Conservation (phyloP, 2,329 filamentous ascomycete species). For the Berkeleyomyces rouxiae region DNA sequence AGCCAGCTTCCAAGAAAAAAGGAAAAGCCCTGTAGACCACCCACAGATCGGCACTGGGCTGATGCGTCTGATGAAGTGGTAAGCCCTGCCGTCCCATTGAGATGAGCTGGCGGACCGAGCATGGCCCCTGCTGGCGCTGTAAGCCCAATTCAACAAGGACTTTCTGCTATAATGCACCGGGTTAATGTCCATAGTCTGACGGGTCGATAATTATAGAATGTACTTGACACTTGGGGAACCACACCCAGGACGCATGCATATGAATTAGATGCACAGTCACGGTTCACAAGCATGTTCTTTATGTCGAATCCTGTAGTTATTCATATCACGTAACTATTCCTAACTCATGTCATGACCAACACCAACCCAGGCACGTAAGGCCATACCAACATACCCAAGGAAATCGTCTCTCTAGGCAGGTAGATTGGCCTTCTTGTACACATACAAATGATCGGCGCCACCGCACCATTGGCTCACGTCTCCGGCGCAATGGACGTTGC, state of each 20-base stretch:
- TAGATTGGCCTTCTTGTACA: slow-evolving; percentile 11
- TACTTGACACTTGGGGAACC: too few relatives aligned
- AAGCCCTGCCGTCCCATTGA: too few relatives aligned
- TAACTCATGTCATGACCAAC: not conserved
- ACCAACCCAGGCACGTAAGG: not conserved
- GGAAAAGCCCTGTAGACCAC: not conserved
- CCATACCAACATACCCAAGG: not conserved
- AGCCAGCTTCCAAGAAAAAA: too few relatives aligned
- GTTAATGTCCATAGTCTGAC: too few relatives aligned
- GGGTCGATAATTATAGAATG: too few relatives aligned
- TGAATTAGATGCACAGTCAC: too few relatives aligned
- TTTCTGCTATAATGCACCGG: too few relatives aligned
- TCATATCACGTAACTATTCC: not conserved
- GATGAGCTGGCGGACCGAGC: not conserved
- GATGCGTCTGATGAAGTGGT: not conserved
- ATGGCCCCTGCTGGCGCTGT: not conserved
- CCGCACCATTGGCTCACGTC: slow-evolving; percentile 4
- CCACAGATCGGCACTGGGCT: not conserved
- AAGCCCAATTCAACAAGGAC: too few relatives aligned
- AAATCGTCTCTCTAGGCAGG: not conserved
- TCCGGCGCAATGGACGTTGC: slow-evolving; percentile 5
- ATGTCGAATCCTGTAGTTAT: not conserved
- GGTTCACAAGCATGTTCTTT: too few relatives aligned
- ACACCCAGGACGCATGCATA: too few relatives aligned
- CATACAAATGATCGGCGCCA: not conserved